Evolutionary conservation across 208 protist genomes (phyloP), one percentile per base, ranked within the genome.

Genomic region (Wallacemonas sp.): DNA sequence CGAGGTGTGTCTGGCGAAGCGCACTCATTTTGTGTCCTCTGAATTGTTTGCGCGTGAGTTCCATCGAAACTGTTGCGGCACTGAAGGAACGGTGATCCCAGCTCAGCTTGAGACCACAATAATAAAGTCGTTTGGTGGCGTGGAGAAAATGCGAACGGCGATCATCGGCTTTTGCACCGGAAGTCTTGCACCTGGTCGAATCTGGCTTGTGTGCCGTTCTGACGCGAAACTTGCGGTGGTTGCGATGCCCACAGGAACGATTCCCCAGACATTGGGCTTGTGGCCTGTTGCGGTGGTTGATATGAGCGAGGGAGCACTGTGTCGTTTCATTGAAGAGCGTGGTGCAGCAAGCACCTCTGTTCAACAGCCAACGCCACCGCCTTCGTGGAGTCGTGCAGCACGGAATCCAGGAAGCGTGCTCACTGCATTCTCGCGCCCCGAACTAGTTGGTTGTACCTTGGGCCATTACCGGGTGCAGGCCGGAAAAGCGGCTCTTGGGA

Each of bases 251-350:
- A 39, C 58, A 24, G 66, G 78, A 37, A 73, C 62, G 30, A 66
- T 83, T 3, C 89, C 89, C 9, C 72, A 93, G 1, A 66, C 62
- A 10, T 66, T 86, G 24, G 86, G 86, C 13, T 46, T 93, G 29
- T 95, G 89, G 89, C 89, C 89, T n/a, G 66, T 95, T 19, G 86
- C 82, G 13, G 76, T 89, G 21, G 62, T 92, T 22, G 77, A 92
- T 41, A 67, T 88, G 61, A 87, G 86, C 8, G 86, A 91, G 58
- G 46, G 57, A 39, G 48, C 48, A 5, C 26, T 94, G 34, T 83
- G 80, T 17, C 32, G 66, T 32, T 24, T 58, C 19, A 30, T 75
- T 38, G 66, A 63, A 50, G 57, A 44, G 8, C 27, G 41, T 19
- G 22, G 17, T 13, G 39, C 37, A 22, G 15, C 45, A 21, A 36